phyloP scores from a whole-genome alignment of 1,139 yeast species.

The Blastobotrys malaysiensis region DNA sequence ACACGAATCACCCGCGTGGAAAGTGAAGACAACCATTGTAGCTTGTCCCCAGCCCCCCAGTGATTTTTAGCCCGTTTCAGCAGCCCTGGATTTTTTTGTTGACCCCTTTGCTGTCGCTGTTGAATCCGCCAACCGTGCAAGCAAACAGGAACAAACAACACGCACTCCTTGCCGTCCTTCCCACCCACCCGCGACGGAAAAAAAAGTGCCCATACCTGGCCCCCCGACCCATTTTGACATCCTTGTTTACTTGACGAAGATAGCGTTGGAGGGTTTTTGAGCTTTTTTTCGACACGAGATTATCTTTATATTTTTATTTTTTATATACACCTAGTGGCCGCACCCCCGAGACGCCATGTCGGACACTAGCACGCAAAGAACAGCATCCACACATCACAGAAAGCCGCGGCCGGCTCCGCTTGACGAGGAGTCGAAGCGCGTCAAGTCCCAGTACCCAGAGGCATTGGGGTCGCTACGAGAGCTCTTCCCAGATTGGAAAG shows the following conservation, averaged over 20 bases:
- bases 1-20: neutral
- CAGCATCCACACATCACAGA: neutral
- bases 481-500: conserved; percentile 92
- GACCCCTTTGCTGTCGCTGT: too few relatives aligned
- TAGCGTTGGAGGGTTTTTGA: too few relatives aligned
- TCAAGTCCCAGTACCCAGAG: conserved; percentile 28
- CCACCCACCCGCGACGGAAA: too few relatives aligned
- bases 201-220: too few relatives aligned
- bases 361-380: neutral
- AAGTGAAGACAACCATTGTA: neutral
- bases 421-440: conserved; percentile 39
- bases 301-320: neutral
- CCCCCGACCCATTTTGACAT: too few relatives aligned
- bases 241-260: too few relatives aligned
- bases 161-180: too few relatives aligned
- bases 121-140: too few relatives aligned
- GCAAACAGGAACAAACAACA: too few relatives aligned
- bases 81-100: too few relatives aligned
- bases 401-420: conserved; percentile 16
- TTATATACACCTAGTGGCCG: neutral
- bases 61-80: too few relatives aligned
- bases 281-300: neutral
- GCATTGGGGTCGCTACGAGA: conserved; percentile 64
- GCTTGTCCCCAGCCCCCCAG: neutral
- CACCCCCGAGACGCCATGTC: neutral